Evolutionary conservation across 2,329 filamentous ascomycete species (phyloP).

Genomic region (Neophaeococcomyces mojaviensis): DNA sequence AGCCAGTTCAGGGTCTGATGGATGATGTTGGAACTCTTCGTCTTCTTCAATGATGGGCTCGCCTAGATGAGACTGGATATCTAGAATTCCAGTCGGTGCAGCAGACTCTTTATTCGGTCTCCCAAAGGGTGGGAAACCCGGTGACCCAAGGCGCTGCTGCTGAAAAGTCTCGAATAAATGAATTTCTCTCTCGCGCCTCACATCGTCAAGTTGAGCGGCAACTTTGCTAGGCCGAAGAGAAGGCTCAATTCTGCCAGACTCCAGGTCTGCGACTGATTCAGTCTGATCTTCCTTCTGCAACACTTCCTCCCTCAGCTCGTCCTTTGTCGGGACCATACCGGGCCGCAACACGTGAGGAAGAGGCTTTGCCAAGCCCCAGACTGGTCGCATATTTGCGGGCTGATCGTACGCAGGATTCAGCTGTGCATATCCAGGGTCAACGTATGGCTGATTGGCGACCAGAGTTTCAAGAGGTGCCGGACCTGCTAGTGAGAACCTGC

Average conservation of each 20-base stretch:
- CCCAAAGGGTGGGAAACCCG: constrained; percentile 6
- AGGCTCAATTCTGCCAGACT: constrained; percentile 12
- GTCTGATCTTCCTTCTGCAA: constrained; percentile 4
- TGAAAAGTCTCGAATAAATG: constrained; percentile 10
- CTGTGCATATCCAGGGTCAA: constrained; percentile 48
- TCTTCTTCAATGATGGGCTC: constrained; percentile 13
- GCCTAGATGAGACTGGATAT: constrained; percentile 7
- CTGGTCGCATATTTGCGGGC: constrained; percentile 40
- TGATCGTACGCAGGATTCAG: constrained; percentile 51
- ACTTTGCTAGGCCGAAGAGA: constrained; percentile 9
- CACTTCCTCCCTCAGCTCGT: constrained; percentile 29
- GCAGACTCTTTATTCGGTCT: constrained; percentile 3
- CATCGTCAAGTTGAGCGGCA: constrained; percentile 9
- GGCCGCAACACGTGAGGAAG: constrained; percentile 47
- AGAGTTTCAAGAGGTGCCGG: constrained; percentile 17
- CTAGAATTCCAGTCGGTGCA: background rate
- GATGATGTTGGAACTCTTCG: background rate
- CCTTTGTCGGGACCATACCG: constrained; percentile 44
- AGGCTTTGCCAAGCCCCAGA: constrained; percentile 49
- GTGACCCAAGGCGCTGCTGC: constrained; percentile 6
- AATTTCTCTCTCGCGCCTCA: constrained; percentile 12
- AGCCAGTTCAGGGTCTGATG: constrained; percentile 6
- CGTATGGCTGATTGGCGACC: constrained; percentile 36
- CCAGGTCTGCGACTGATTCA: constrained; percentile 5
- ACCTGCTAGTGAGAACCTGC: constrained; percentile 26